Evolutionary conservation across 768 basidiomycete species (phyloP), one percentile per base, ranked within the genome.

Genomic region (Piloderma croceum): DNA sequence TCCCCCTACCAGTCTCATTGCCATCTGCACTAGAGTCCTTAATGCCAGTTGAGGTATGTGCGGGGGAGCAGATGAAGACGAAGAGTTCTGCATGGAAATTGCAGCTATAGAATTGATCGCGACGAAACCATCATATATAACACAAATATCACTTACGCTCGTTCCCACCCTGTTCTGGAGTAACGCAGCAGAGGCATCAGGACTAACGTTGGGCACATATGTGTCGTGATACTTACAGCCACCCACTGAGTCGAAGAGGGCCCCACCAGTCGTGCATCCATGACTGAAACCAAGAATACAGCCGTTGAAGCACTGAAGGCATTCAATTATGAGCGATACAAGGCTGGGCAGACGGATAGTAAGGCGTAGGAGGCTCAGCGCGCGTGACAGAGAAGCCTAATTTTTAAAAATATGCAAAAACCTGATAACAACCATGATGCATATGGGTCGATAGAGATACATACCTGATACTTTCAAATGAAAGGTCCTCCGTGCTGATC

Each of bases 341-440:
- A 0, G 71, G 62, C 3, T 73, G 61, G 24, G 82, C 70, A 5
- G 55, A 45, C 3, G 76, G 72, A 51, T 83, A 85, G 12, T 69
- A 67, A 1, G 65, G 42, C 5, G 69, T 69, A 5, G 81, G 83
- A 5, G 78, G 73, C 4, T 71, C 67, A 0, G 89, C 69, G n/a
- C 96, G 77, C 31, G 79, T 88, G 7, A 98, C 78, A 9, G 80
- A 73, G 61, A 96, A 99, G 11, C 96, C 96, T 27, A 98, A 67
- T 13, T 94, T 80, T 53, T 84, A 90, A 24, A 99, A 72, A 61
- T 94, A 92, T 1, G 94, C 77, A 54, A 85, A 98, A 17, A 94
- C 89, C 93, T 98, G 42, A 10, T n/a, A n/a, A n/a, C n/a, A n/a
- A n/a, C n/a, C n/a, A n/a, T n/a, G n/a, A n/a, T n/a, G n/a, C n/a